Base-by-base conservation (phyloP, 495 filamentous ascomycete genomes). In the Entonaema liquescens region DNA sequence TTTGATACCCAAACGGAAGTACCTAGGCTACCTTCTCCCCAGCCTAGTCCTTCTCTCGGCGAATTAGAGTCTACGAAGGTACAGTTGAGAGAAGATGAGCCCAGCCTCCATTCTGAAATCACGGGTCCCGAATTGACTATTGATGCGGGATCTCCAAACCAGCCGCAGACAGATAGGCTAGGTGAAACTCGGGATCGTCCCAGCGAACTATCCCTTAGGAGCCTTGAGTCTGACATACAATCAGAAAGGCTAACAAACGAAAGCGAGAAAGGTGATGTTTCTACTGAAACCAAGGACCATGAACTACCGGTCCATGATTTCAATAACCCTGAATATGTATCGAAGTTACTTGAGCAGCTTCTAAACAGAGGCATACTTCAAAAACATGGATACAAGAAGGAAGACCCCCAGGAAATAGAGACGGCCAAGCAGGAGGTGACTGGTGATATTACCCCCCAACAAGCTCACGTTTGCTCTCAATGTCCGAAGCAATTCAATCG, bases 401-500 rank as follows among this genome's bases (percentile, higher is more conserved):
- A 74, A 29, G 57, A 50, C 6, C 49, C 59, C 28, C 35, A 49
- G 12, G 42, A 35, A 8, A 5, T 23, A 35, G 70, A 70, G 36
- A 33, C 55, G 42, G 11, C 64, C 1, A 71, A 73, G 26, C n/a
- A 56, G 1, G 60, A 76, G 17, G 4, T 35, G 4, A 31, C 36
- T 33, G 19, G 38, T 25, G 44, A 49, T 7, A 62, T 31, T 13
- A 25, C 58, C 31, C 6, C 49, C 15, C 65, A 80, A 4, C 76
- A 79, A n/a, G 74, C 73, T 47, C 79, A 84, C 54, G 76, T 74
- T 59, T 93, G 91, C 68, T 53, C 79, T 0, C 70, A 76, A 0
- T 93, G 91, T 68, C 25, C 68, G 2, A 91, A 90, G 74, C 74
- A 62, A 1, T 90, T 87, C 17, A 77, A 77, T 2, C 83, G 90